Base-by-base conservation (phyloP, 108 stramenopile genomes). In the Chaetoceros muelleri region DNA sequence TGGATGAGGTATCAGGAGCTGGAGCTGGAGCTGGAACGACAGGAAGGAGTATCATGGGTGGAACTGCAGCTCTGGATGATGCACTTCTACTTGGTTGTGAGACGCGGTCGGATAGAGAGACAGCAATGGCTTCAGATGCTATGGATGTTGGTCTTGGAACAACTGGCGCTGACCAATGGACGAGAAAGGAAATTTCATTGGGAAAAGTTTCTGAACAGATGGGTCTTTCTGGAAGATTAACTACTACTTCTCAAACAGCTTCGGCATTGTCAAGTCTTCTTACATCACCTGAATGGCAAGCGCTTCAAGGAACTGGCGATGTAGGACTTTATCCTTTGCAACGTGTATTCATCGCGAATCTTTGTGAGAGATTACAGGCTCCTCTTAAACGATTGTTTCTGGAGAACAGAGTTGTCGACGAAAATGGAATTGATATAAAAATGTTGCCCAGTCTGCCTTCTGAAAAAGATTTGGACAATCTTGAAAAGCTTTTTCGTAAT, bases 381-480 rank as follows among this genome's bases (percentile, higher is more conserved):
- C 85, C 90, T 3, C 58, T 91, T 27, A 71, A 84, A 56, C 83
- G 62, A 72, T 81, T 91, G 83, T 91, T 91, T 60, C 79, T 77
- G 34, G 83, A 87, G 47, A 79, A 77, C 29, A 71, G 82, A 1
- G 57, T 78, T 2, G 79, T 87, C 8, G 85, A 90, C 57, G 85
- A 86, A 49, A 63, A 74, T 34, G 90, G 90, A 24, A 64, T 76
- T 17, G 81, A 81, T 0, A 70, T 80, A 22, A 64, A 67, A 2
- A 69, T 79, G 2, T 56, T 85, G 0, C 78, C 77, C 8, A 64
- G 79, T 5, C 56, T 91, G 47, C 90, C 90, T 22, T 85, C 85
- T 5, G 73, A 78, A 22, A 84, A 83, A 46, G 90, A 91, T 62
- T 59, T 91, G 30, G 85, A 84, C 58, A 82, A 81, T 49, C 58